Evolutionary conservation across 73 alveolate genomes (phyloP), one percentile per base, ranked within the genome.

Genomic region (Symbiodinium pilosum): DNA sequence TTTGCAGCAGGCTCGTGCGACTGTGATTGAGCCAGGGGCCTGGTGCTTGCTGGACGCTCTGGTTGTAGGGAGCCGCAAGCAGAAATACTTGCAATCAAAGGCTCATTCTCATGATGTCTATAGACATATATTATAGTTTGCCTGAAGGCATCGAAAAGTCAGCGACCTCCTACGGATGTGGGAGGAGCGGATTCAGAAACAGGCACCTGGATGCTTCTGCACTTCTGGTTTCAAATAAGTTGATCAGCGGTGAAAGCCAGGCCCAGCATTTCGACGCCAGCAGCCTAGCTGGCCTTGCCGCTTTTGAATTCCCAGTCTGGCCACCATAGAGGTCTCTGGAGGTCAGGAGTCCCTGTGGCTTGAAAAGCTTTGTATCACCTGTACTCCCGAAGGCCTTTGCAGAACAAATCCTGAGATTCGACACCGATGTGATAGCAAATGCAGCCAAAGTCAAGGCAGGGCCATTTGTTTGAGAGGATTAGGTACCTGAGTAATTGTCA

Each of bases 101-200:
- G 84, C 16, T 69, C 18, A 11, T 32, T 12, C 18, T n/a, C n/a
- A n/a, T n/a, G n/a, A n/a, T 81, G 88, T 30, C n/a, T 30, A 16
- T 18, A 24, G 56, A 21, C 44, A 12, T 28, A 18, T 21, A 38
- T 4, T 28, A 38, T 0, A 41, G 9, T 18, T 14, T 36, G 36
- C 39, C 51, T 14, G 44, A n/a, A 91, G 97, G 97, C 97, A 91
- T 34, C 97, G 97, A 68, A 91, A 91, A 34, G 97, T 91, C 56
- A 91, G 97, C 81, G 97, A 91, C 41, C 52, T 91, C 54, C 87
- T 91, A 38, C 97, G 88, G n/a, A 91, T 91, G 97, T 91, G 97
- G 97, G 97, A 91, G 28, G 97, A 91, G 52, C n/a, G 97, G 81
- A 91, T 91, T 52, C 97, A 91, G 81, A 91, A 91, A 88, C 97